phyloP scores from a whole-genome alignment of 2,329 filamentous ascomycete genomes.

The Aspergillus proliferans region DNA sequence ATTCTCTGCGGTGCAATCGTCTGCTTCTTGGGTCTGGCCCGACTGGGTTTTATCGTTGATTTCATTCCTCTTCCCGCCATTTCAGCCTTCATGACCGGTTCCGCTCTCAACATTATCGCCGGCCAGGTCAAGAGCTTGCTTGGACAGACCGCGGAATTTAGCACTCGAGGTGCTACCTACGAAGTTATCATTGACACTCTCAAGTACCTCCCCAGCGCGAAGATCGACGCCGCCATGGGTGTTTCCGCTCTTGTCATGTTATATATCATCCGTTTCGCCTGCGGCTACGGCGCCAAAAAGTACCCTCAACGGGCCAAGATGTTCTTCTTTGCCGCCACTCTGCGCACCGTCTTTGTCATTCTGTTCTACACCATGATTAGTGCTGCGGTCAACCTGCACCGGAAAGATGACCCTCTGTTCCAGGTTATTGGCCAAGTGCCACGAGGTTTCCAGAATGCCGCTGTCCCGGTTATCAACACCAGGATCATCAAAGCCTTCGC shows the following conservation, averaged over 20 bases:
- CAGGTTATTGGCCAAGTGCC: conserved; percentile 71
- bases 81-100: conserved; percentile 95
- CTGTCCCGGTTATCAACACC: conserved; percentile 61
- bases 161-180: conserved; percentile 73
- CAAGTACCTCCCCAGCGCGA: conserved; percentile 60
- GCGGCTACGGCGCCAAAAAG: conserved; percentile 61
- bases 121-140: conserved; percentile 79
- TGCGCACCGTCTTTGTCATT: conserved; percentile 87
- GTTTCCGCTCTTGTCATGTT: conserved; percentile 73
- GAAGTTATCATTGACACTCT: conserved; percentile 75
- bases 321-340: conserved; percentile 85
- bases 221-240: conserved; percentile 79
- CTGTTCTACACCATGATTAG: conserved; percentile 87
- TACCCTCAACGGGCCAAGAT: conserved; percentile 63
- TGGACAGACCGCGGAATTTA: conserved; percentile 62
- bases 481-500: conserved; percentile 63
- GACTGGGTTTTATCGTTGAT: conserved; percentile 85
- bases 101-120: conserved; percentile 77
- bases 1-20: conserved; percentile 74
- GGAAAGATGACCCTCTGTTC: conserved; percentile 60
- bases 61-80: conserved; percentile 86
- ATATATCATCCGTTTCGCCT: conserved; percentile 64
- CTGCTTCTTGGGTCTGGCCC: conserved; percentile 67
- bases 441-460: conserved; percentile 76
- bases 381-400: conserved; percentile 71